Conservation (phyloP, 176 grass and related monocot genomes). For the Oryza longistaminata region DNA sequence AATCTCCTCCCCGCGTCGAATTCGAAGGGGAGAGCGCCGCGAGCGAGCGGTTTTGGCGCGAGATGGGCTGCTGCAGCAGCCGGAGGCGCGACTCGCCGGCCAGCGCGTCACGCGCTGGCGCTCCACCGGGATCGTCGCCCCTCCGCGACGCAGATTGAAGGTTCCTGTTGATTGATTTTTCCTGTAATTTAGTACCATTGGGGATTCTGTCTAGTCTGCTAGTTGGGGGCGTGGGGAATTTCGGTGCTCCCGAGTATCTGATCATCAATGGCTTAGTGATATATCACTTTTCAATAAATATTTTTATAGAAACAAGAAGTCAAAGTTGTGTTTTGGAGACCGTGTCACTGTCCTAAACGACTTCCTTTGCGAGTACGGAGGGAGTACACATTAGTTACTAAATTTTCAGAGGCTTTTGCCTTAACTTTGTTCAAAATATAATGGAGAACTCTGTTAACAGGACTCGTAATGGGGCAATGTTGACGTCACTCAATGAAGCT, state of each 20-base stretch:
- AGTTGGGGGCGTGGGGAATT: not conserved
- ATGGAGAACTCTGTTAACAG: too few species aligned
- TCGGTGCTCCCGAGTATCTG: not conserved
- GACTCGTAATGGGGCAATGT: too few species aligned
- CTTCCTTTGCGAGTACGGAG: too few species aligned
- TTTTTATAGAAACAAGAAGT: too few species aligned
- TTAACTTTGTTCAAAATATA: too few species aligned
- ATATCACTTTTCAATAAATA: too few species aligned
- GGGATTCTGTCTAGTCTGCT: not conserved
- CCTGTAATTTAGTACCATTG: not conserved
- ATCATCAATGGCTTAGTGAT: not conserved
- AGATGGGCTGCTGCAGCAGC: slow-evolving; percentile 88
- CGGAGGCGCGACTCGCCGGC: slow-evolving; percentile 65
- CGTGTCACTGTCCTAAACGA: too few species aligned
- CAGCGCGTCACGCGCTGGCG: slow-evolving; percentile 61
- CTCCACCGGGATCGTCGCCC: slow-evolving; percentile 89
- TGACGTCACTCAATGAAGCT: too few species aligned
- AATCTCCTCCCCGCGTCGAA: not conserved
- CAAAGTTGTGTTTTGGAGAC: too few species aligned
- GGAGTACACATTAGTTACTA: too few species aligned
- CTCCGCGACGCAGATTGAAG: slow-evolving; percentile 88
- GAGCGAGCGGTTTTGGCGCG: slow-evolving; percentile 54
- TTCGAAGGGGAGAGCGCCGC: not conserved
- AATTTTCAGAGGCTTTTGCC: too few species aligned
- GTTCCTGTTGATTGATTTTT: slow-evolving; percentile 26